A percentile compares a stretch with the other conserved stretches of the same genome.
Evolutionary conservation across 31 red algal species (phyloP).

Genomic region (Endocladia muricata): DNA sequence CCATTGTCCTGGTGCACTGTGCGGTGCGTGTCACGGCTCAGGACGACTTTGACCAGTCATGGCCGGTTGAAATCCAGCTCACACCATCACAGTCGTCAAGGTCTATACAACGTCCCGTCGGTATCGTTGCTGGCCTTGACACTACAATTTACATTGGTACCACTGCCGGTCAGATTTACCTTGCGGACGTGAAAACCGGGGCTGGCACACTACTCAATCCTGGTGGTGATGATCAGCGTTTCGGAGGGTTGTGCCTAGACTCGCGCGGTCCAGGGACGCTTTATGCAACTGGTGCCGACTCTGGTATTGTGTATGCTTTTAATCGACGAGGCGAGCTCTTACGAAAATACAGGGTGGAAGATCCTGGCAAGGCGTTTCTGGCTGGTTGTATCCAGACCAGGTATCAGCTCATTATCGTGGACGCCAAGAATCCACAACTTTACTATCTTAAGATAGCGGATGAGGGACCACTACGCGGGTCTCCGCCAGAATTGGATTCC

Average conservation of each 20-base stretch:
- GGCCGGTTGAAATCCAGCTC: constrained; percentile 31
- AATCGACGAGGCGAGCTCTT: constrained; percentile 29
- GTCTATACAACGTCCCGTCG: constrained; percentile 29
- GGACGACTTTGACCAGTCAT: too few relatives aligned
- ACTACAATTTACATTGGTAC: constrained; percentile 60
- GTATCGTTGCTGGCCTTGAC: constrained; percentile 36
- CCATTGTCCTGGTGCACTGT: too few relatives aligned
- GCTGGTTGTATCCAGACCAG: constrained; percentile 48
- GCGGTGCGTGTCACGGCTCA: too few relatives aligned
- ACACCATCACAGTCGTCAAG: neutral
- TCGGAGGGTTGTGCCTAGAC: constrained; percentile 61
- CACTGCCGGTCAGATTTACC: constrained; percentile 33
- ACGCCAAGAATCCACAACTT: constrained; percentile 31
- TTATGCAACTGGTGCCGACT: constrained; percentile 48
- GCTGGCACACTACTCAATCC: constrained; percentile 25
- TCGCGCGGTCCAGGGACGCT: constrained; percentile 37
- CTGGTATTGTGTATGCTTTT: constrained; percentile 55
- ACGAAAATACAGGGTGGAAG: constrained; percentile 19
- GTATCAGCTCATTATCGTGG: constrained; percentile 52
- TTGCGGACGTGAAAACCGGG: constrained; percentile 45
- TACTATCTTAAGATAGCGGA: constrained; percentile 45
- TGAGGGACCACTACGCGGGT: constrained; percentile 25
- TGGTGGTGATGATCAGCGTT: constrained; percentile 44
- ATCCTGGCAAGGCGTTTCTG: constrained; percentile 1
- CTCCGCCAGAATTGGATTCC: neutral